A percentile compares a stretch with the other conserved stretches of the same genome.
These are phyloP conservation scores for Auricularia sp. DNA, from an alignment of 768 basidiomycete species.

Conservation along the genomic window DNA sequence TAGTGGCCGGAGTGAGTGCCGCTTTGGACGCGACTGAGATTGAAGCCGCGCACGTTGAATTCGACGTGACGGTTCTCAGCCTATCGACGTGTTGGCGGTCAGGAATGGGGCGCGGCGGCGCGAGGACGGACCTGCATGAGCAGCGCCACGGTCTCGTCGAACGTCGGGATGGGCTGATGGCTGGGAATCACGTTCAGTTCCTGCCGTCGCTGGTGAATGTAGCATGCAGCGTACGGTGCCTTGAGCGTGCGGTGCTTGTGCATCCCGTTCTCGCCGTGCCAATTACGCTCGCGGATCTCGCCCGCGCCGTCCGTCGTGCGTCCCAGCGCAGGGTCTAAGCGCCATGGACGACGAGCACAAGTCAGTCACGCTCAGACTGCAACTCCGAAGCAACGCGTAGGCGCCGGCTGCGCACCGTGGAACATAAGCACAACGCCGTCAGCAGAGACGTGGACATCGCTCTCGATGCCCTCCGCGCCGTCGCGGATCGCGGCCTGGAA, in stretches of 20 bases:
- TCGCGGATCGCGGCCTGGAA: constrained; percentile 92
- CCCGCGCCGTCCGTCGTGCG: constrained; percentile 30
- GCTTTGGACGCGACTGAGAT: neutral
- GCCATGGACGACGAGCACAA: neutral
- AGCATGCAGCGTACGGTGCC: constrained; percentile 33
- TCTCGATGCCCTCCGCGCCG: constrained; percentile 95
- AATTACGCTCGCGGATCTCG: constrained; percentile 57
- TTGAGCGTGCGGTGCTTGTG: constrained; percentile 72
- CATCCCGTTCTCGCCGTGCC: constrained; percentile 64
- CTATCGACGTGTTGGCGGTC: neutral
- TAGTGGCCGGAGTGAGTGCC: neutral
- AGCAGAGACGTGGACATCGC: constrained; percentile 88
- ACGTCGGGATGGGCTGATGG: constrained; percentile 81
- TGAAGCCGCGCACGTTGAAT: constrained; percentile 24
- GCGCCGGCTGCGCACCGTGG: constrained; percentile 58
- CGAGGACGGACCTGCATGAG: constrained; percentile 54
- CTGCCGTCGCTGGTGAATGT: neutral
- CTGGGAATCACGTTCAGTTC: neutral
- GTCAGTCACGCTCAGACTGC: neutral
- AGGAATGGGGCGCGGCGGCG: neutral
- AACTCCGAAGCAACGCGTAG: no score
- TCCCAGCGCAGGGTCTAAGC: neutral
- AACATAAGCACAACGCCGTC: constrained; percentile 91
- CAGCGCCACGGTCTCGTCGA: constrained; percentile 68
- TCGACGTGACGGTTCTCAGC: constrained; percentile 25